A percentile compares a stretch with the other conserved stretches of the same genome.
phyloP scores from a whole-genome alignment of 1,139 yeast genomes.

The Debaryomyces sp. region DNA sequence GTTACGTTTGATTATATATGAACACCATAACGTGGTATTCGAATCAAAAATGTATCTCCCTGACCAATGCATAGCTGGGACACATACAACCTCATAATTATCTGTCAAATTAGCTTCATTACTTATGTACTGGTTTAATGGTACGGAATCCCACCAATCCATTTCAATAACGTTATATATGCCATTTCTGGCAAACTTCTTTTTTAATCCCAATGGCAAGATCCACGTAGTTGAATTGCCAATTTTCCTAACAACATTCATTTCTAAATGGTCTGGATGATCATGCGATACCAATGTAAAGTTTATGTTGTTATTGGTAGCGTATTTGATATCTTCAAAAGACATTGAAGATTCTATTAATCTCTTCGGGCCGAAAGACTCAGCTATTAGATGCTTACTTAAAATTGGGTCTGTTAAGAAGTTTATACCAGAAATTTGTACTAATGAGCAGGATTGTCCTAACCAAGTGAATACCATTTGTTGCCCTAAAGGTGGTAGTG shows the following conservation, averaged over 20 bases:
- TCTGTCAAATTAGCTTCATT: constrained; percentile 34
- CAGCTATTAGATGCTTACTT: constrained; percentile 64
- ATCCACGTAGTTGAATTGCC: constrained; percentile 75
- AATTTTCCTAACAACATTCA: constrained; percentile 56
- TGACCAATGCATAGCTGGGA: constrained; percentile 99
- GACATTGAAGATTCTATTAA: constrained; percentile 72
- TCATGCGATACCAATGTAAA: constrained; percentile 85
- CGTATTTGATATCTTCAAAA: constrained; percentile 60
- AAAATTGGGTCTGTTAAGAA: constrained; percentile 86
- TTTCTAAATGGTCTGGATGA: constrained; percentile 92
- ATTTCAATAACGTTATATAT: constrained; percentile 65
- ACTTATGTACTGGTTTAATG: constrained; percentile 39
- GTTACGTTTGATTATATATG: constrained; percentile 68
- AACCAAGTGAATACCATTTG: constrained; percentile 82
- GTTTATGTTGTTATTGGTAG: constrained; percentile 54
- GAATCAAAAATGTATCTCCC: constrained; percentile 80
- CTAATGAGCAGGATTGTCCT: constrained; percentile 85
- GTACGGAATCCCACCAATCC: constrained; percentile 88
- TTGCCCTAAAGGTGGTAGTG: constrained; percentile 34
- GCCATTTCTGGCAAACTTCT: constrained; percentile 58
- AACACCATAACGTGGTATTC: constrained; percentile 85
- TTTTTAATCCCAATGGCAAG: constrained; percentile 78
- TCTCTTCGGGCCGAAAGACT: constrained; percentile 77
- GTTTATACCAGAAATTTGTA: constrained; percentile 73
- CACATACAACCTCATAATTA: constrained; percentile 77